Evolutionary conservation across 2,329 filamentous ascomycete species (phyloP), one percentile per base, ranked within the genome.

Genomic region (Fusarium virguliforme): DNA sequence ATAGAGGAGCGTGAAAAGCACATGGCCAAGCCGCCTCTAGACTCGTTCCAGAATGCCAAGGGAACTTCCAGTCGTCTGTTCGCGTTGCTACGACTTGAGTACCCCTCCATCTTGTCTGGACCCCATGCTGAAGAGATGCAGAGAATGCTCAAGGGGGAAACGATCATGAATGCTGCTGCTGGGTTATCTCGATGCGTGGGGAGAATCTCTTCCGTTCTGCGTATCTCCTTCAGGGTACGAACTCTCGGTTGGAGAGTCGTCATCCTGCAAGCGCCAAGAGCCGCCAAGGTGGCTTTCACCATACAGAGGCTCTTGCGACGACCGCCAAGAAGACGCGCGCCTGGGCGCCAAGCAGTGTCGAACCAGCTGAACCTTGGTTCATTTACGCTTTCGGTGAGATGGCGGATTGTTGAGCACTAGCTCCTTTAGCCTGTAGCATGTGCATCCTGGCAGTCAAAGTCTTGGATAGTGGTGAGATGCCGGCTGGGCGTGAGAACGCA

Each of bases 331-430:
- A 8, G 26, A 40, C 32, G 56, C 43, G 53, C 55, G 58, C 53
- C 56, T 64, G 48, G 69, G 65, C 61, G 65, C 69, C 60, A 56
- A 65, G 62, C 34, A 67, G 62, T 64, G 54, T 67, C 48, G 37
- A 54, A 60, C 53, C 54, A 66, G 58, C 65, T 65, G 57, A 76
- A 76, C 74, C 68, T 75, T 75, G 74, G 51, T 74, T 34, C 56
- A n/a, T 53, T 70, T 63, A 60, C 56, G 53, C 60, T 67, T 58
- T 73, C 63, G 62, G 71, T 50, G 57, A 73, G 59, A 64, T 63
- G 50, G 41, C 26, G 55, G 53, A 65, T 73, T 70, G 58, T 72
- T 68, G 68, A 66, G 66, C 22, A 37, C 38, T 60, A 58, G 41
- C 43, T 48, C 26, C 35, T 54, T 40, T 38, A 38, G 34, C 12